Evolutionary conservation across 768 basidiomycete species (phyloP), one percentile per base, ranked within the genome.

Genomic region (Cystofilobasidium macerans): DNA sequence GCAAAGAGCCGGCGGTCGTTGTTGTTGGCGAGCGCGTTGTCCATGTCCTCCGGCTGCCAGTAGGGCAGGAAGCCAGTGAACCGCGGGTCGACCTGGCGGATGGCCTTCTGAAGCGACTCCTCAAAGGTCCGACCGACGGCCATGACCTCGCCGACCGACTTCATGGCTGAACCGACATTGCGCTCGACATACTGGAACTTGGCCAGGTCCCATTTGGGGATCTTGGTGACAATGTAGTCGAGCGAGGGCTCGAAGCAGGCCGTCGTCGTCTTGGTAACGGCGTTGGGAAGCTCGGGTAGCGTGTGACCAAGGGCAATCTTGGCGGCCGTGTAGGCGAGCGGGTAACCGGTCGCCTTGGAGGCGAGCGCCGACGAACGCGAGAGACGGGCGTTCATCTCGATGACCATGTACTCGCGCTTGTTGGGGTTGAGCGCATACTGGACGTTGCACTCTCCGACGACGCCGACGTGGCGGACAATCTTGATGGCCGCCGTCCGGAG

Each of bases 91-190:
- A 98, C 88, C 80, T 95, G 91, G 69, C 95, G 87, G 68, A 99
- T 88, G 57, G 95, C 95, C 78, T 99, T 99, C 76, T 98, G 95
- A 73, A 99, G 80, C 73, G 88, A 90, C 76, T 99, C 95, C 77
- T 99, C 95, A 71, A 97, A 99, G 0, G 95, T 99, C 70, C 95
- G 87, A 42, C 95, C 95, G 72, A 99, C 97, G 71, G 94, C 94
- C 95, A 99, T 99, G 74, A 99, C 94, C 77, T 99, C 95, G 62
- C 95, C 95, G 62, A 99, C 95, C 20, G 89, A 92, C 78, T 99
- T 99, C 95, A 99, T 98, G 22, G 94, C 84, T 3, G 93, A 97
- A 30, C 94, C 95, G 61, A 98, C 85, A 74, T 90, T 85, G 69
- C 94, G 86, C 74, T 94, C 85, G 66, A 98, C 95, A 73, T 94